phyloP scores from a whole-genome alignment of 1,284 basidiomycete species.

The Limonomyces culmigenus region DNA sequence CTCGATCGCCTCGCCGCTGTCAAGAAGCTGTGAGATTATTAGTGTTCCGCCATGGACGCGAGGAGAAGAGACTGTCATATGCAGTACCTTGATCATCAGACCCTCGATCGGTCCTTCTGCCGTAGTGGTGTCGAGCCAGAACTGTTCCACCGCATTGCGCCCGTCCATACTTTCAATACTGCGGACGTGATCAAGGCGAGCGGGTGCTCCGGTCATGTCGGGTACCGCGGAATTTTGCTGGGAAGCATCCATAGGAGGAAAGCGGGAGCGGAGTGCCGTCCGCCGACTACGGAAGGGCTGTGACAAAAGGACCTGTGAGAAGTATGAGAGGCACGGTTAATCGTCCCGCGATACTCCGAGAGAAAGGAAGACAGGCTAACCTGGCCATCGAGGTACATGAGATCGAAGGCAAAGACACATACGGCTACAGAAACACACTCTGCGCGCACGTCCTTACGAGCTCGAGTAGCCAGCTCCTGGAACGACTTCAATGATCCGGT shows the following conservation, averaged over 20 bases:
- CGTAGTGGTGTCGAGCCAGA: constrained; percentile 69
- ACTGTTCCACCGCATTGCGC: constrained; percentile 50
- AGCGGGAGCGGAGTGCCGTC: constrained; percentile 36
- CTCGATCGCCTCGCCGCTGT: constrained; percentile 22
- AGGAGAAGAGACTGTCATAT: constrained; percentile 9
- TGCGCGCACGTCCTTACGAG: constrained; percentile 72
- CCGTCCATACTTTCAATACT: constrained; percentile 58
- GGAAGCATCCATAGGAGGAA: constrained; percentile 34
- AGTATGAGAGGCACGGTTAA: neutral
- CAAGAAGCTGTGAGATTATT: constrained; percentile 31
- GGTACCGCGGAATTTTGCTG: no score
- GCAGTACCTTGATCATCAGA: constrained; percentile 76
- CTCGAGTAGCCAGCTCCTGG: constrained; percentile 74
- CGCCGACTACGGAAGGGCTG: constrained; percentile 63
- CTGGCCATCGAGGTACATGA: constrained; percentile 78
- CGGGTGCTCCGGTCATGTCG: no score
- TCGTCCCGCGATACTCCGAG: neutral
- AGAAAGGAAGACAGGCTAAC: constrained; percentile 21
- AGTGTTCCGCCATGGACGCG: constrained; percentile 1
- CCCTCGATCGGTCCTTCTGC: constrained; percentile 81
- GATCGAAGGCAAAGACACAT: constrained; percentile 79
- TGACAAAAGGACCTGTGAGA: constrained; percentile 46
- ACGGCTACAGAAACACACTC: constrained; percentile 72
- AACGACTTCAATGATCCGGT: constrained; percentile 61
- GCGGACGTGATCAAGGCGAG: constrained; percentile 65